A percentile compares a stretch with the other conserved stretches of the same genome.
Conservation (phyloP, 768 basidiomycete genomes). For the Mrakia frigida region DNA sequence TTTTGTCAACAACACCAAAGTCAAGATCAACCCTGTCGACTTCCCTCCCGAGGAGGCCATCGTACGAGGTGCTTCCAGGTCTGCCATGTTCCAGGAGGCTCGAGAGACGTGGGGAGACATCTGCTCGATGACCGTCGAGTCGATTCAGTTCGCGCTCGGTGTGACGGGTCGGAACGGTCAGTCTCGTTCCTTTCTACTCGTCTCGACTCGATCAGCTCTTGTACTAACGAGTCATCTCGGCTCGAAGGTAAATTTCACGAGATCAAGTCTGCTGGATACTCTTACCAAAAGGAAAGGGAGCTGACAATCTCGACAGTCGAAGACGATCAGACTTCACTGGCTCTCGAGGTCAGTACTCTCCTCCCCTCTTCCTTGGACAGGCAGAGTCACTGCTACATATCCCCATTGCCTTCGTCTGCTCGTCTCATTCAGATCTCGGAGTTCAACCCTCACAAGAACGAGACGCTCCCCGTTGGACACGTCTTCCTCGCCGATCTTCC, state of each 20-base stretch:
- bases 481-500: not conserved
- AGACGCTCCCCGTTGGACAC: not conserved
- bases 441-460: not conserved
- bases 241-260: not conserved
- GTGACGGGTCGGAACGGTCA: not conserved
- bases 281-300: not conserved
- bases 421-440: not conserved
- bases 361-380: not conserved
- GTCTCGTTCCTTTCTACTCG: not conserved
- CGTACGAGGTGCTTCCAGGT: not conserved
- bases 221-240: not conserved
- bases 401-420: no score
- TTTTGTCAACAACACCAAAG: not conserved
- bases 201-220: no score
- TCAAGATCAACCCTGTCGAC: not conserved
- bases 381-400: no score
- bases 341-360: not conserved
- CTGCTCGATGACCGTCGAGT: not conserved
- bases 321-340: not conserved
- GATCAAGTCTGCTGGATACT: not conserved
- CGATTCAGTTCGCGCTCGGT: not conserved
- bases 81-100: not conserved
- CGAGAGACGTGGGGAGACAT: not conserved
- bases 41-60: not conserved
- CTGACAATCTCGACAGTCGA: not conserved